phyloP scores from a whole-genome alignment of 257 asterid genomes.

The Echium plantagineum region DNA sequence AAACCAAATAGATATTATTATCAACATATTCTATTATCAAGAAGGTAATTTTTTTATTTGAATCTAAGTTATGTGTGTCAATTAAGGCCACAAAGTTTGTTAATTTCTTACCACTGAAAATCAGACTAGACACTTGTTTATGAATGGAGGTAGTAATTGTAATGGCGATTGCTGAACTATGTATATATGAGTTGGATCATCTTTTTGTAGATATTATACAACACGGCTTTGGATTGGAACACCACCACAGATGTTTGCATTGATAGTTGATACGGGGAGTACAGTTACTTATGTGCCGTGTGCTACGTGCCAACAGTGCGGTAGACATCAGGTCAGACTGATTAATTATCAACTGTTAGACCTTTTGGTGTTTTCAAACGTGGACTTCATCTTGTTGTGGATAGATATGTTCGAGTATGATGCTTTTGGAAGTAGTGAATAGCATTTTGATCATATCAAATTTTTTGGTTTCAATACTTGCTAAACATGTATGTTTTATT shows the following conservation, averaged over 20 bases:
- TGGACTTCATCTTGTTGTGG: no score
- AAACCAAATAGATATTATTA: no score
- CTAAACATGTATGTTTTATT: neutral
- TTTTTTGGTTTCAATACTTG: neutral
- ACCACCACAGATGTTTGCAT: conserved; percentile 84
- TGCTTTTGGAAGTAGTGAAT: neutral
- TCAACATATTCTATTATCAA: no score
- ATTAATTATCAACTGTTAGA: neutral
- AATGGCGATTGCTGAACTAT: neutral
- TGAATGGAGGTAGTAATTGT: neutral
- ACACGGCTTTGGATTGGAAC: conserved; percentile 89
- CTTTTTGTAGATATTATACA: conserved; percentile 55
- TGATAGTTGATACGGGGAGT: conserved; percentile 88
- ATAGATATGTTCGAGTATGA: neutral
- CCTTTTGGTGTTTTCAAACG: neutral
- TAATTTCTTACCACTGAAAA: no score
- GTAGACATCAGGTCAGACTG: conserved; percentile 76
- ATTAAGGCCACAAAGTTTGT: no score
- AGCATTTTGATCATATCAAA: no score
- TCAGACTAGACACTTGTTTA: no score
- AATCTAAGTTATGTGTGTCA: no score
- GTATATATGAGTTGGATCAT: neutral
- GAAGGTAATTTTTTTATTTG: no score
- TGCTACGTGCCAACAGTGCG: conserved; percentile 79
- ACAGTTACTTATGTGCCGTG: conserved; percentile 94